Conservation (phyloP, 768 basidiomycete genomes). For the Paxillus ammoniavirescens region DNA sequence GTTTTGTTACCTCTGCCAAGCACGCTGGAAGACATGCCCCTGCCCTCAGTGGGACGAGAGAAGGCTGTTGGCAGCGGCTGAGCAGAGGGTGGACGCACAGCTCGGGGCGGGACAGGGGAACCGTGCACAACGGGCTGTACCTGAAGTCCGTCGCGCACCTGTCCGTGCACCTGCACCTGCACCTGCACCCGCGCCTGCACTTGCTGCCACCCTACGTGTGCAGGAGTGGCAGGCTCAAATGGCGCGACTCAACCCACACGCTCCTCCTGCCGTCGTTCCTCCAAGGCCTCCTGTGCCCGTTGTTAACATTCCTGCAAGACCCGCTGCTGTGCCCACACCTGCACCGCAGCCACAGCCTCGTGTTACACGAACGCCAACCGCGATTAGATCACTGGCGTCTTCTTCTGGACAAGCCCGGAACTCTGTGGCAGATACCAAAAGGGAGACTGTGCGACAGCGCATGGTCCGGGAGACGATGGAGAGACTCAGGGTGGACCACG, state of each 20-base stretch:
- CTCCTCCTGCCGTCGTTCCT: too few relatives aligned
- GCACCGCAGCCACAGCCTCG: not conserved
- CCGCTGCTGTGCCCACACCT: not conserved
- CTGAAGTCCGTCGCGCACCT: conserved; percentile 11
- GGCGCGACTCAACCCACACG: too few relatives aligned
- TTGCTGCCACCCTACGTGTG: not conserved
- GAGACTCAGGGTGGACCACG: conserved; percentile 49
- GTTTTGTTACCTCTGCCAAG: conserved; percentile 49
- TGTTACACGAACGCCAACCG: conserved; percentile 2
- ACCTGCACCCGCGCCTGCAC: not conserved
- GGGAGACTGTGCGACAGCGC: conserved; percentile 8
- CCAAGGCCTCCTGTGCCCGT: too few relatives aligned
- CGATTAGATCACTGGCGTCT: not conserved
- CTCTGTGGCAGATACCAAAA: not conserved
- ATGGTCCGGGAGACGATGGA: conserved; percentile 34
- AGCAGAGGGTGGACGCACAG: conserved; percentile 41
- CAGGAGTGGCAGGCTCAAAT: too few relatives aligned
- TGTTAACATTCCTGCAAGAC: not conserved
- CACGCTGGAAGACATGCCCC: conserved; percentile 59
- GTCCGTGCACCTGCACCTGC: not conserved
- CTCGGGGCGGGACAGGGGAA: conserved; percentile 21
- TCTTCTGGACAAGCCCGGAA: not conserved
- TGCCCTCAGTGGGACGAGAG: conserved; percentile 70
- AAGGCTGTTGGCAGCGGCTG: conserved; percentile 37
- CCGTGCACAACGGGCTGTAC: conserved; percentile 31